Evolutionary conservation across 345 rosid species (phyloP), one percentile per base, ranked within the genome.

Genomic region (Crucihimalaya himalaica): DNA sequence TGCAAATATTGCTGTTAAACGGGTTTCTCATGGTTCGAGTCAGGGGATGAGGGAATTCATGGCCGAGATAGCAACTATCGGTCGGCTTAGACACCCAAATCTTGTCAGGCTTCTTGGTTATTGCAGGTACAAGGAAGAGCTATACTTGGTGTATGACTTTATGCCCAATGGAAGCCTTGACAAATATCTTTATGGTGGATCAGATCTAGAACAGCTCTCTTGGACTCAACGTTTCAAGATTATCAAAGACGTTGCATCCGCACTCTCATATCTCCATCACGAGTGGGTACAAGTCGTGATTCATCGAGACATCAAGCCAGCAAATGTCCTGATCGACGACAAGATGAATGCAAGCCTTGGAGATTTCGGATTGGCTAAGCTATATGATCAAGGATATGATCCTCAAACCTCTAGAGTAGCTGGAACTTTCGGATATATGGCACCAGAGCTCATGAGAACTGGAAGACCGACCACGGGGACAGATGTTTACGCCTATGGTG

Each of bases 121-220:
- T 29, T 81, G 82, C 32, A 68, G 80, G 63, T 66, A 65, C 27
- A 66, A 71, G 20, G 77, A 68, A 6, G 78, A 82, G 23, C 81
- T 84, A n/a, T 71, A 80, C 25, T 27, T 80, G 71, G 84, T 82
- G 2, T 84, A 80, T 66, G 84, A 84, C 43, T 82, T 57, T 28
- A 80, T 84, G 84, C 81, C 82, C 8, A 81, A 84, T 39, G 80
- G 87, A 35, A 84, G 87, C 35, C 83, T 82, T 15, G 87, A 84
- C 75, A 78, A 73, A 43, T 73, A 63, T 66, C 81, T 84, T 15
- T 67, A 74, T 58, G 0, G 57, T 16, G 13, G 50, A 66, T 3
- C 15, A 1, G 27, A 28, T 51, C 47, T 58, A 15, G 72, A 64
- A 46, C 28, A 53, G n/a, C 76, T 80, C 29, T 66, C 54, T 51